Base-by-base conservation (phyloP, 73 alveolate genomes). In the Blepharisma stoltei region DNA sequence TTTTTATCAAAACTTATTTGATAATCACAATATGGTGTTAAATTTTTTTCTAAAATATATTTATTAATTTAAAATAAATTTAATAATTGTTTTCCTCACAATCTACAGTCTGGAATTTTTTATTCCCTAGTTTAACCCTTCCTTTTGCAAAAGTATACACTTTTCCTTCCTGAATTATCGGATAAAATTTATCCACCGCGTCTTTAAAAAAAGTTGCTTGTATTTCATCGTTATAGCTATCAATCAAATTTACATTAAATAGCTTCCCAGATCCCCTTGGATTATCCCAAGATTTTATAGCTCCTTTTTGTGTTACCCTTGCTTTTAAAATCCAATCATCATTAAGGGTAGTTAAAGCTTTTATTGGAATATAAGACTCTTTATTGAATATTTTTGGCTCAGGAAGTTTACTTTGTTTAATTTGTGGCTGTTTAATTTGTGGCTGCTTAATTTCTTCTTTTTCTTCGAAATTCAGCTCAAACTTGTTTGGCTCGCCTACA, bases 271-370 rank as follows among this genome's bases (percentile, higher is more conserved):
- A 49, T 75, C 87, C 81, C 32, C 86, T 87, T 7, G 69, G 87
- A 67, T 89, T 89, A 49, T 84, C 73, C 94, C 91, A 88, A 6
- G 82, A 50, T 81, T 90, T 93, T 41, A 81, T 67, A 73, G 81
- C 90, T 0, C 68, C 73, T 83, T 90, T 93, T 78, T 87, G 78
- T 20, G 92, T 79, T 0, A 93, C 86, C 53, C 96, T 78, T 65
- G 93, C 97, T 77, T 85, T 90, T 76, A 93, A 75, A 55, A 70
- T 83, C 91, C 89, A 93, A 73, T 93, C 98, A 68, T 71, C 77
- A 27, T 81, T 54, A 82, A 86, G 76, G 4, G 96, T 84, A 4
- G 93, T 85, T 18, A 93, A 67, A 8, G 89, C 89, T 54, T 82
- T 90, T 41, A 93, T 83, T n/a, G 97, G 94, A 49, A 94, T 90